Evolutionary conservation across 208 protist species (phyloP).

Genomic region (Strigomonas culicis): DNA sequence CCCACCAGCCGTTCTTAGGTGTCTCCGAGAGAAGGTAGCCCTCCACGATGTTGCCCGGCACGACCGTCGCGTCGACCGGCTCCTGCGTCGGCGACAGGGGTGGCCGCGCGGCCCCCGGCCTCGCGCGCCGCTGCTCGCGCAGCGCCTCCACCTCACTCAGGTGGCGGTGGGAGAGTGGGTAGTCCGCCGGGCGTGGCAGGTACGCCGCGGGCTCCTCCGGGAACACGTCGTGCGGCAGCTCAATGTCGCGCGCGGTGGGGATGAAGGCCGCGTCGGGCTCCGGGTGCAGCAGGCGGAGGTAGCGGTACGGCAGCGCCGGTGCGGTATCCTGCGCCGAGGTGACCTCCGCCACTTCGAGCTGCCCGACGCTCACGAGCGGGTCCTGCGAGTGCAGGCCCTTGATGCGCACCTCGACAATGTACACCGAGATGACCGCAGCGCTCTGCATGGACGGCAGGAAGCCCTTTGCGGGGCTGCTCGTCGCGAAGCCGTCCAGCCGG

Average conservation of each 20-base stretch:
- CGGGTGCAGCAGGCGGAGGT: background rate
- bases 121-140: background rate
- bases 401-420: background rate
- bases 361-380: background rate
- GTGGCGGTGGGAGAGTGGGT: background rate
- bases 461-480: background rate
- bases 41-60: background rate
- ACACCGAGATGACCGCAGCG: conserved; percentile 3
- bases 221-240: background rate
- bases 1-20: background rate
- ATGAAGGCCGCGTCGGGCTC: background rate
- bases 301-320: background rate
- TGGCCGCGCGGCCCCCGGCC: background rate
- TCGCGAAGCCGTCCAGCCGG: background rate
- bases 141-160: background rate
- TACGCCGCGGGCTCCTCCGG: background rate
- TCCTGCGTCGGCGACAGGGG: background rate
- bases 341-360: background rate
- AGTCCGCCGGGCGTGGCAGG: background rate
- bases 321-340: background rate
- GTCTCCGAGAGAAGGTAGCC: background rate
- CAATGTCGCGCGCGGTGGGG: background rate
- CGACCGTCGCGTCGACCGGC: background rate
- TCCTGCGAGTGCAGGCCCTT: background rate
- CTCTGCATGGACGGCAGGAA: conserved; percentile 14